These are phyloP conservation scores for Erythrophleum ivorense DNA, from an alignment of 331 rosid genomes.

Conservation along the genomic window DNA sequence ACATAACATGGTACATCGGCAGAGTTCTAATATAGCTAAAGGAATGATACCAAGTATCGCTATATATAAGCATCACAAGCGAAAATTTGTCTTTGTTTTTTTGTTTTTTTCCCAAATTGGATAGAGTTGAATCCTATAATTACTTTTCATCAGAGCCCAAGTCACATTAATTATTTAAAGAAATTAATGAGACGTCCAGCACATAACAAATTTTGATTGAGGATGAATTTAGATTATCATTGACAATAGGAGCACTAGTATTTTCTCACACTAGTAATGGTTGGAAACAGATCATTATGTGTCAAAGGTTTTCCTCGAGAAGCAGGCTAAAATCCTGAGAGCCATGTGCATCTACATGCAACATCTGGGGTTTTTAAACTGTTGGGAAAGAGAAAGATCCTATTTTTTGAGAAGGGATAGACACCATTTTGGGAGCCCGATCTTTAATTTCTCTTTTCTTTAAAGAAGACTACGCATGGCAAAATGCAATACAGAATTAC, in stretches of 20 bases:
- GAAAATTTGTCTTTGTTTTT: too few species aligned
- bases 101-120: background rate
- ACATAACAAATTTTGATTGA: background rate
- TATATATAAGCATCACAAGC: too few species aligned
- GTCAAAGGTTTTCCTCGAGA: background rate
- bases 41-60: too few species aligned
- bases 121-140: background rate
- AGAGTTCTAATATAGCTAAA: too few species aligned
- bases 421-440: background rate
- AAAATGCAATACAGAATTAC: slow-evolving; percentile 23
- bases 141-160: slow-evolving; percentile 22
- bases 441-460: background rate
- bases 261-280: slow-evolving; percentile 20
- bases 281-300: slow-evolving; percentile 13
- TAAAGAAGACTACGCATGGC: slow-evolving; percentile 25
- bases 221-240: slow-evolving; percentile 6
- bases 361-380: background rate
- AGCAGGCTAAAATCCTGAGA: too few species aligned
- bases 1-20: too few species aligned
- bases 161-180: background rate
- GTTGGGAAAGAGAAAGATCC: slow-evolving; percentile 25
- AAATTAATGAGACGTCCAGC: slow-evolving; percentile 5
- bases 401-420: slow-evolving; percentile 14
- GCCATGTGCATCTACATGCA: background rate
- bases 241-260: slow-evolving; percentile 10